Conservation (phyloP, 257 asterid species). For the Salvia splendens region DNA sequence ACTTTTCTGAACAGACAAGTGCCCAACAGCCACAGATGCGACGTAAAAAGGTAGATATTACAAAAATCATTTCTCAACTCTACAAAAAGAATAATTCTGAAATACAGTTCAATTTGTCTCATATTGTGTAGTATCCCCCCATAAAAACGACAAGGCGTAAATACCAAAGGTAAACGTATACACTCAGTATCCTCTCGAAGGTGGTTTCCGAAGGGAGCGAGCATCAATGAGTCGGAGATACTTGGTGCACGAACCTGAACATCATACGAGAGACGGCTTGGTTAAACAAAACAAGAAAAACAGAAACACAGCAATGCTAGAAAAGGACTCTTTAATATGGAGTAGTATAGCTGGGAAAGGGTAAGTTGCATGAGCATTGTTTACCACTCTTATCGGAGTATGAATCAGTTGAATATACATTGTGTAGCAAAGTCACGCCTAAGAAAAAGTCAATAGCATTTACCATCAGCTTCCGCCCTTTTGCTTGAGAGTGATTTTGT, state of each 20-base stretch:
- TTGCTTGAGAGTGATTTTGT: conserved; percentile 97
- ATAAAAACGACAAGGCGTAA: conserved; percentile 19
- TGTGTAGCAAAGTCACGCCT: background rate
- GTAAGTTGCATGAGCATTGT: background rate
- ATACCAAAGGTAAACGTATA: conserved; percentile 26
- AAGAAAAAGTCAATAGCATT: conserved; percentile 15
- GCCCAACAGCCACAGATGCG: too few relatives aligned
- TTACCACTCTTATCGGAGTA: conserved; percentile 5
- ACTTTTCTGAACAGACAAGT: background rate
- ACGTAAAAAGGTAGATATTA: background rate
- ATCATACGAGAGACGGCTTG: background rate
- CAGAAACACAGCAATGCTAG: background rate
- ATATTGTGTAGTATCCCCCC: conserved; percentile 25
- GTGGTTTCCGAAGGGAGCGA: conserved; percentile 20
- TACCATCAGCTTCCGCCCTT: conserved; percentile 90
- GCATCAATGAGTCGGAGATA: conserved; percentile 9
- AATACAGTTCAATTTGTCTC: conserved; percentile 25
- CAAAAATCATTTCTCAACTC: conserved; percentile 29
- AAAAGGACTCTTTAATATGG: too few relatives aligned
- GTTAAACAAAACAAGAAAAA: background rate
- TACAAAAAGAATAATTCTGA: conserved; percentile 35
- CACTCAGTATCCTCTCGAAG: conserved; percentile 23
- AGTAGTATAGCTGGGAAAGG: conserved; percentile 20
- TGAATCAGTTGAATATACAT: conserved; percentile 5
- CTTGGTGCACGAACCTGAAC: conserved; percentile 28